Base-by-base conservation (phyloP, 768 basidiomycete species). In the Termitomyces sp. region DNA sequence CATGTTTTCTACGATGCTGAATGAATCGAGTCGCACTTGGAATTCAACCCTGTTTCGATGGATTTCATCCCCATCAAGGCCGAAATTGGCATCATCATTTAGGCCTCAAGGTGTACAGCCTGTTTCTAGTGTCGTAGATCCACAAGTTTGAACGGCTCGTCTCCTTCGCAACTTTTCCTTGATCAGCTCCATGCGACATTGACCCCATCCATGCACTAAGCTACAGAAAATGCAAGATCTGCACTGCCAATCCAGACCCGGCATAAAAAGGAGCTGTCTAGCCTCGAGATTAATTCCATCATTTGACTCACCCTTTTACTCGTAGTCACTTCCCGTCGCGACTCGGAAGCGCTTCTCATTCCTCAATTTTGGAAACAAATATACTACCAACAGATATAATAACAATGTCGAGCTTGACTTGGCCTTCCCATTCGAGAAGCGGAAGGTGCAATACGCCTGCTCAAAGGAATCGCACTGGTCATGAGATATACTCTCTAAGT, bases 261-360 rank as follows among this genome's bases (percentile, higher is more conserved):
- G 22, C 31, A 30, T 78, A 81, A 84, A 79, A 72, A 76, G 64
- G 80, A 82, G 68, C 62, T 69, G 56, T 55, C 58, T 45, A 76
- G 58, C 68, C 70, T 44, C 67, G 41, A 69, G 58, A 70, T 70
- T 54, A 58, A 70, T 70, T 54, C 67, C 74, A 68, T 67, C 76
- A 66, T 76, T 39, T 76, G 72, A 52, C 73, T 76, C 60, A 6
- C 18, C 55, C 65, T 68, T 61, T 66, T 61, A 52, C 60, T 53
- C 30, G 42, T 49, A 54, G 53, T 58, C 60, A 34, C 41, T 61
- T 59, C 53, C 63, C 67, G 73, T 59, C 68, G 71, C 67, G 64
- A 67, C 66, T 70, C 71, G 48, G 64, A 66, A 58, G 69, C 69
- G 65, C 66, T 64, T 50, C 63, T 69, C 60, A 67, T 64, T 75